phyloP scores from a whole-genome alignment of 2,329 filamentous ascomycete genomes.

The Colletotrichum sp. region DNA sequence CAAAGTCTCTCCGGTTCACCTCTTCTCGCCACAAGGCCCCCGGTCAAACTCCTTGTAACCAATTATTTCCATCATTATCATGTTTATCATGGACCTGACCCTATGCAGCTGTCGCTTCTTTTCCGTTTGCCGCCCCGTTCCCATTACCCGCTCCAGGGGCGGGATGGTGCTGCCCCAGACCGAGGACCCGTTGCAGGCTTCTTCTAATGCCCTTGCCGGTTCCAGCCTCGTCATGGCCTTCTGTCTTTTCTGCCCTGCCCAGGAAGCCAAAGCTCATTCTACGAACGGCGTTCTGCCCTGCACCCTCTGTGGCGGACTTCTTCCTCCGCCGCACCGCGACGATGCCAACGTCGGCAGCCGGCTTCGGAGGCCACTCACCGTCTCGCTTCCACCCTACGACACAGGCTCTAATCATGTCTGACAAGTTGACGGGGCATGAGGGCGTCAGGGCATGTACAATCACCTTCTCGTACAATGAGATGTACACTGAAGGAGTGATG shows the following conservation, averaged over 20 bases:
- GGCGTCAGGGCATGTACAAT: slow-evolving; percentile 81
- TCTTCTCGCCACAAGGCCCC: background rate
- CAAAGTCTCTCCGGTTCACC: background rate
- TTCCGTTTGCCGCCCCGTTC: background rate
- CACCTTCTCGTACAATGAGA: slow-evolving; percentile 88
- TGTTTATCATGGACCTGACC: background rate
- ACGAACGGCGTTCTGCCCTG: slow-evolving; percentile 34
- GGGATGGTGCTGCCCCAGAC: slow-evolving; percentile 34
- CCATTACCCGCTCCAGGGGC: background rate
- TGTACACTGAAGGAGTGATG: slow-evolving; percentile 76
- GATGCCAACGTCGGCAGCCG: slow-evolving; percentile 47
- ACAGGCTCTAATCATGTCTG: slow-evolving; percentile 79
- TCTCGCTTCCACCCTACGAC: slow-evolving; percentile 93
- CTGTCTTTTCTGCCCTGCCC: slow-evolving; percentile 38
- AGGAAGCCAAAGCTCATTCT: slow-evolving; percentile 55
- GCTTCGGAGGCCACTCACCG: slow-evolving; percentile 86
- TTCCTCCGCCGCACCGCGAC: slow-evolving; percentile 46
- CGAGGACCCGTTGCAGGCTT: slow-evolving; percentile 52
- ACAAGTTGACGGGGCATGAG: slow-evolving; percentile 85
- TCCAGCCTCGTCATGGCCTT: slow-evolving; percentile 36
- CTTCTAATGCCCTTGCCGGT: slow-evolving; percentile 46
- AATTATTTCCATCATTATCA: background rate
- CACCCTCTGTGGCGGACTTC: slow-evolving; percentile 26
- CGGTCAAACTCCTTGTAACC: background rate
- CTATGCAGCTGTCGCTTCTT: background rate